Evolutionary conservation across 2,329 filamentous ascomycete genomes (phyloP).

Genomic region (Hysterium pulicare): DNA sequence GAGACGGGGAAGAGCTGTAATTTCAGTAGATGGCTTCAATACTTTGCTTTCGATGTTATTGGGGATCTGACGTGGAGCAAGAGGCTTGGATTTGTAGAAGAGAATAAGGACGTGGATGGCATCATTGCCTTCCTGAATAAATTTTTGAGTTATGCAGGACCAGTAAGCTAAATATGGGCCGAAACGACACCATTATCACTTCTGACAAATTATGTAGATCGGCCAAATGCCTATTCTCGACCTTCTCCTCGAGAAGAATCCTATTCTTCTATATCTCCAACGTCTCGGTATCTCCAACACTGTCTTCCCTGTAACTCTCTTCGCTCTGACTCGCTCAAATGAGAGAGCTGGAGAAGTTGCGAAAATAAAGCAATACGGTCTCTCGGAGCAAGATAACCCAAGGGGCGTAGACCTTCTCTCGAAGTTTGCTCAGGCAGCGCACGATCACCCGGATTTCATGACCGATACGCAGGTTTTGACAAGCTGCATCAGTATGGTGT

Average conservation of each 20-base stretch:
- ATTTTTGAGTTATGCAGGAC: constrained; percentile 69
- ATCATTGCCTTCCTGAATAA: constrained; percentile 64
- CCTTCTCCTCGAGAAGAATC: constrained; percentile 69
- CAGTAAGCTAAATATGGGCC: constrained; percentile 47
- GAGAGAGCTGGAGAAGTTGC: constrained; percentile 58
- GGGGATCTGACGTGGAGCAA: constrained; percentile 75
- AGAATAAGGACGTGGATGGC: constrained; percentile 70
- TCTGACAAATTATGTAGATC: no score
- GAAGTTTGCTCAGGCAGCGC: constrained; percentile 68
- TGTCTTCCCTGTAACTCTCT: constrained; percentile 70
- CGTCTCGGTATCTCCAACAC: constrained; percentile 65
- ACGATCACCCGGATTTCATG: constrained; percentile 69
- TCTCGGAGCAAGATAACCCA: constrained; percentile 28
- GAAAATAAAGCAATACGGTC: constrained; percentile 45
- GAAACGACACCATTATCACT: constrained; percentile 7
- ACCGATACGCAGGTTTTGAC: constrained; percentile 65
- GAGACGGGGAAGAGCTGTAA: constrained; percentile 51
- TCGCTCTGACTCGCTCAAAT: constrained; percentile 64
- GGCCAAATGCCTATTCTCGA: constrained; percentile 75
- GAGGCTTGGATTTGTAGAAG: constrained; percentile 70
- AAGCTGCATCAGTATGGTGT: constrained; percentile 67
- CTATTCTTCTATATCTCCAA: constrained; percentile 64
- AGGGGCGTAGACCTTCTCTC: constrained; percentile 60
- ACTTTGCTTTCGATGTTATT: constrained; percentile 79
- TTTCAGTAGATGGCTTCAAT: constrained; percentile 72